Evolutionary conservation across 202 grass and related monocot species (phyloP), one percentile per base, ranked within the genome.

Genomic region (Digitaria exilis): DNA sequence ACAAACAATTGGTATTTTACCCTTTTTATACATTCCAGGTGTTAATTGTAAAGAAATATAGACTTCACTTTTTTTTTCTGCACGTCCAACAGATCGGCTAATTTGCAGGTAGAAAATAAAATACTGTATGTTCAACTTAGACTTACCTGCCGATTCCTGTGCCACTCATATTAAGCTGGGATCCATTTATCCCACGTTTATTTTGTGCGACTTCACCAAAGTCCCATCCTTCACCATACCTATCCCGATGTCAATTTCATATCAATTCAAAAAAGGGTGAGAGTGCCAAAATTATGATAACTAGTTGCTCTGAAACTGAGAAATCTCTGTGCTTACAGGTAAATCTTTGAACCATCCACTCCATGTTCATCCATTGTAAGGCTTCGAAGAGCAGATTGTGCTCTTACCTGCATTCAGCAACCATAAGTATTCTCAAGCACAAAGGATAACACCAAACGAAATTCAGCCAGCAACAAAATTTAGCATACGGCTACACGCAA

Each of bases 151-250:
- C 95, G 74, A 97, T 93, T 29, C 86, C 88, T 32, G 92, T 94
- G 61, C 92, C 95, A 39, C 78, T 81, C 50, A 94, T 92, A 72
- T 97, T 97, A 85, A 97, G 82, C 84, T 97, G 95, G 64, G 92
- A 94, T 54, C 86, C 95, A 89, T 97, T 97, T 81, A 94, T 93
- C 73, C 95, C 95, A 87, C 88, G 90, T 69, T 91, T 84, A 81
- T 97, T 94, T 54, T 82, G 72, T 69, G 82, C 92, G 69, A 97
- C 92, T 81, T 97, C 95, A 88, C 90, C 95, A 59, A 97, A 97
- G 80, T 94, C 86, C 95, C 92, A 97, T 82, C 92, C 95, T 93
- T 97, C 95, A 67, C 95, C 95, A 86, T 97, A 97, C 84, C 95
- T 97, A 65, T 71, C 42, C 37, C 14, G 19, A 75, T 83, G 48